phyloP scores from a whole-genome alignment of 1,284 basidiomycete species.

The Trichosporon sp. region DNA sequence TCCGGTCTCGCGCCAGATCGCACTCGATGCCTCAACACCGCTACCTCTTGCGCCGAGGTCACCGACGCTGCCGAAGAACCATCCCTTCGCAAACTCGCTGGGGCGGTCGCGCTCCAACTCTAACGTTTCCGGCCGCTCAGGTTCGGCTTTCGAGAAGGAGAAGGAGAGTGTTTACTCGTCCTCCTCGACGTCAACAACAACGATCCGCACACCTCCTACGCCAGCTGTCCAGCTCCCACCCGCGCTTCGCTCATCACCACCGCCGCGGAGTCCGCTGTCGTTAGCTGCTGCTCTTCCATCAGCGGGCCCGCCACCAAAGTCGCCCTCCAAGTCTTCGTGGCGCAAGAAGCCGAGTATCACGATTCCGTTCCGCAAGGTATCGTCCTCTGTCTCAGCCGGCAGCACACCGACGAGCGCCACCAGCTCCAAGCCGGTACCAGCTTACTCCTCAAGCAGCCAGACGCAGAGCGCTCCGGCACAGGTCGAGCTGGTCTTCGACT shows the following conservation, averaged over 20 bases:
- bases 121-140: neutral
- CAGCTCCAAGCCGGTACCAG: neutral
- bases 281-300: neutral
- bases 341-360: constrained; percentile 5
- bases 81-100: neutral
- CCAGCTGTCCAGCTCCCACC: neutral
- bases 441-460: neutral
- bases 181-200: neutral
- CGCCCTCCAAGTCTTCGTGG: constrained; percentile 6
- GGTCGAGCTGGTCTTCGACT: constrained; percentile 12
- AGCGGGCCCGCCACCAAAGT: neutral
- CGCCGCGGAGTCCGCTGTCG: neutral
- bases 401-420: neutral
- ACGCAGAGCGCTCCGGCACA: constrained; percentile 13
- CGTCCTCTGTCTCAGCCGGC: neutral
- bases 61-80: constrained; percentile 11
- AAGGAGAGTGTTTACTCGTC: constrained; percentile 2
- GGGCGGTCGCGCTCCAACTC: constrained; percentile 7
- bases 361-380: constrained; percentile 11
- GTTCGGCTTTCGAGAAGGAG: constrained; percentile 15
- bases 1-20: neutral
- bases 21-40: neutral
- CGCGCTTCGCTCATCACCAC: neutral
- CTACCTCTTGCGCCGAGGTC: constrained; percentile 8
- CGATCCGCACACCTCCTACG: neutral